Percentiles rank a stretch among this genome's conserved stretches.
These are phyloP conservation scores for Tetrapisispora pingtungensis DNA, from an alignment of 805 yeast genomes.

Conservation along the genomic window DNA sequence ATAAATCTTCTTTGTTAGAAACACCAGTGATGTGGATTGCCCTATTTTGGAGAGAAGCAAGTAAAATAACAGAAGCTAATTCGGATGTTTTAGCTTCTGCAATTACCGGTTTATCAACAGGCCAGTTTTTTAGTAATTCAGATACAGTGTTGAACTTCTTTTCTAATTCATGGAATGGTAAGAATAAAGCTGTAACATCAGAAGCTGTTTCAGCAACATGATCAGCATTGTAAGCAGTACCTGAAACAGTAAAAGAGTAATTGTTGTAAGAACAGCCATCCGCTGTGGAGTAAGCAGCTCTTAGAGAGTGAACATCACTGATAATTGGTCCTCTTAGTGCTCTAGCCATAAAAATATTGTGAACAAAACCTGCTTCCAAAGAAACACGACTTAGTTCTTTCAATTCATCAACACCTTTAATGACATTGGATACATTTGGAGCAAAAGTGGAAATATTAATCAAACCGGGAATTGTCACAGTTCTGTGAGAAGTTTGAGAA, in stretches of 20 bases:
- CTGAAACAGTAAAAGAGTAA: constrained; percentile 75
- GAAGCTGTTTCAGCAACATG: constrained; percentile 52
- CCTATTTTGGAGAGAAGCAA: constrained; percentile 80
- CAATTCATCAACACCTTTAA: constrained; percentile 42
- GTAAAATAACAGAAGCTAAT: constrained; percentile 79
- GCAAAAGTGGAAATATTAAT: constrained; percentile 72
- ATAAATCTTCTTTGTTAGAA: constrained; percentile 68
- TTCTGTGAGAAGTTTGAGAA: constrained; percentile 82
- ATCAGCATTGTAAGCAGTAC: constrained; percentile 57
- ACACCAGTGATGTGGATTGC: constrained; percentile 85
- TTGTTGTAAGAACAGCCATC: constrained; percentile 64
- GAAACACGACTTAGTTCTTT: constrained; percentile 61
- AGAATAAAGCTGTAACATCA: constrained; percentile 66
- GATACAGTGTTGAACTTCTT: constrained; percentile 70
- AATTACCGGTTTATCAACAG: constrained; percentile 68
- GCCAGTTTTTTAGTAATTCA: constrained; percentile 77
- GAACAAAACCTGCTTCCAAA: constrained; percentile 80
- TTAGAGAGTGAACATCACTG: constrained; percentile 54
- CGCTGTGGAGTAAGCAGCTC: constrained; percentile 45
- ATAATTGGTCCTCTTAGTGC: constrained; percentile 51
- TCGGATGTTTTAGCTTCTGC: constrained; percentile 90
- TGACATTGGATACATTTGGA: constrained; percentile 47
- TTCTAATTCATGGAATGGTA: constrained; percentile 68
- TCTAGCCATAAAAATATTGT: constrained; percentile 69
- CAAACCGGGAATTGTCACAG: constrained; percentile 76